Evolutionary conservation across 2,329 filamentous ascomycete genomes (phyloP), one percentile per base, ranked within the genome.

Genomic region (Fusarium miscanthi): DNA sequence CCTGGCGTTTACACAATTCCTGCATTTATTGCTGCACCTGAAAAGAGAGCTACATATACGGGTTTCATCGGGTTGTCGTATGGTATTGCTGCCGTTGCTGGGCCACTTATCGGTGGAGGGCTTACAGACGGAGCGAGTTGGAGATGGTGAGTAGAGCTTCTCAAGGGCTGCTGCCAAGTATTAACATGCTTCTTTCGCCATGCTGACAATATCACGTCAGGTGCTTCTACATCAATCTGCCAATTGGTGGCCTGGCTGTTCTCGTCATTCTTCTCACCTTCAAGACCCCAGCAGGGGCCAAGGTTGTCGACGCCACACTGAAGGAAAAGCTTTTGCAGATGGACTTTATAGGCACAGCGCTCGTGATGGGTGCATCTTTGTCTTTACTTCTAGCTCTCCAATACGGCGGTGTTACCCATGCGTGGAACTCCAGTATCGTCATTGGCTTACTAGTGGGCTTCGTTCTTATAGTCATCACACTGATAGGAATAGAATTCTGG

Each of bases 1-100:
- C 82, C 81, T 2, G 86, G 87, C 0, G 81, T 82, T 3, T 85
- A 87, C 76, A 87, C 82, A 23, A 86, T 88, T 72, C 84, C 87
- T 71, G 85, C 40, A 17, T 57, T 45, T 7, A 31, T 45, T 9
- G 40, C 30, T 1, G 38, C 19, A 0, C 53, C 53, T 1, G 37
- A 43, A 9, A 57, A 57, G 12, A 45, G 53, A 35, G 38, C 40
- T 30, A 40, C 49, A 40, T 40, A 40, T 0, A 53, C 49, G 3
- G 30, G 53, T 6, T 57, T 31, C 38, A 25, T 57, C 2, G 53
- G 27, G 5, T 7, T 57, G 0, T 57, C 33, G 0, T 53, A 53
- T 10, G 49, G 49, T n/a, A 53, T 53, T 7, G 49, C 49, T 10
- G 49, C 49, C n/a, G 40, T 57, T 21, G 30, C 38, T 0, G 53